phyloP scores from a whole-genome alignment of 2,329 filamentous ascomycete species.

The Westerdykella aurantiaca region DNA sequence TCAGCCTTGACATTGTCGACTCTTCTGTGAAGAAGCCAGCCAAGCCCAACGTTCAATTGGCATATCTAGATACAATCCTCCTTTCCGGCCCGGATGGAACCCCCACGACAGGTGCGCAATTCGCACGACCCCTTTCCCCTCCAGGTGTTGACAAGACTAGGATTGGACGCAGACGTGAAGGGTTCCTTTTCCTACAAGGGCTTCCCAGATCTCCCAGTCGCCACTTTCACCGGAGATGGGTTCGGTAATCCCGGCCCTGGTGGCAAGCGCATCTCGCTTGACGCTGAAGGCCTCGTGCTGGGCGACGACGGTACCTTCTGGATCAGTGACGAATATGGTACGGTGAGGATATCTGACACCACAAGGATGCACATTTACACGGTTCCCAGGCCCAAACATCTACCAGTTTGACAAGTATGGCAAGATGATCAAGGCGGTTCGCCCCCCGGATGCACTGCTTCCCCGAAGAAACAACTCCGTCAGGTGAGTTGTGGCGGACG shows the following conservation, averaged over 20 bases:
- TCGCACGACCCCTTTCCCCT: conserved; percentile 3
- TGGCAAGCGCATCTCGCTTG: conserved; percentile 55
- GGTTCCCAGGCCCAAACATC: conserved; percentile 55
- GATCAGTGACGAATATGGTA: conserved; percentile 60
- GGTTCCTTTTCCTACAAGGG: conserved; percentile 52
- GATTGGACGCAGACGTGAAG: conserved; percentile 55
- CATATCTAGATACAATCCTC: conserved; percentile 60
- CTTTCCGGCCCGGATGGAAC: conserved; percentile 58
- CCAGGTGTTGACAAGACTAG: conserved; percentile 17
- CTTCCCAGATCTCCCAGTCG: conserved; percentile 58
- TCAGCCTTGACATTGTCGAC: conserved; percentile 52
- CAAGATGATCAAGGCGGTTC: conserved; percentile 57
- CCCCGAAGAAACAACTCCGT: conserved; percentile 57
- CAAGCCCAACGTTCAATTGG: conserved; percentile 55
- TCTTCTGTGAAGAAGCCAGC: conserved; percentile 52
- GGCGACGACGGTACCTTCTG: conserved; percentile 58
- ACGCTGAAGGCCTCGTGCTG: conserved; percentile 62
- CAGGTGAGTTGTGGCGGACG: conserved; percentile 13
- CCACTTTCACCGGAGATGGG: conserved; percentile 59
- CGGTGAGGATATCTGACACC: conserved; percentile 21
- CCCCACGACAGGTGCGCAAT: conserved; percentile 46
- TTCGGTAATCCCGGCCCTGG: conserved; percentile 58
- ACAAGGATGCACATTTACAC: not conserved
- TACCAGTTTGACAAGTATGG: conserved; percentile 59
- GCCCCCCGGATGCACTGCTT: conserved; percentile 59